These are phyloP conservation scores for Forsythia suspensa DNA, from an alignment of 257 asterid species.

Conservation along the genomic window DNA sequence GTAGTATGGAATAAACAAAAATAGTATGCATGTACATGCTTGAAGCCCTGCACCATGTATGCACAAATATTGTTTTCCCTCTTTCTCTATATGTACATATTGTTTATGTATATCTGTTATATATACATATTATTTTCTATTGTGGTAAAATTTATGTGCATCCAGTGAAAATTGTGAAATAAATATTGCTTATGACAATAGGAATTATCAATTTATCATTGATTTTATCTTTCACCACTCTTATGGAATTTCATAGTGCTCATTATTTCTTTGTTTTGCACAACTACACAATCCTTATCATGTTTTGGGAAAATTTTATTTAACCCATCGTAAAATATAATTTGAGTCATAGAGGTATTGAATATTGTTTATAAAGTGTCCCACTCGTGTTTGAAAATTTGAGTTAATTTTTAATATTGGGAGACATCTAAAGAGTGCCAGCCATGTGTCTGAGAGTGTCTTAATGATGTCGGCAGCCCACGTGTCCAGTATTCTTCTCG, in stretches of 20 bases:
- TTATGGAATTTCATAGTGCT: background rate
- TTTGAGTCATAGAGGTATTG: background rate
- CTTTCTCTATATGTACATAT: background rate
- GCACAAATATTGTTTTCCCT: background rate
- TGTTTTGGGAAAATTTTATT: background rate
- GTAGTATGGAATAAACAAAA: no score
- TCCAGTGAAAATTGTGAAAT: no score
- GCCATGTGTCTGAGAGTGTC: background rate
- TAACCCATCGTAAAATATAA: background rate
- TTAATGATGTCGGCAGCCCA: background rate
- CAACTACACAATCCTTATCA: background rate
- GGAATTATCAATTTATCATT: background rate
- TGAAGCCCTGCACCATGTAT: background rate
- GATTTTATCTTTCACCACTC: background rate
- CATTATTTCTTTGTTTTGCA: background rate
- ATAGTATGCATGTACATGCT: no score
- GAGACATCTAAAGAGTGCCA: background rate
- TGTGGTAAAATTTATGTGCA: background rate
- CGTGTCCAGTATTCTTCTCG: background rate
- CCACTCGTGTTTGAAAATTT: background rate
- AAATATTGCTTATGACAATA: no score
- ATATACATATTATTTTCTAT: background rate
- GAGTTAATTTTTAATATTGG: background rate
- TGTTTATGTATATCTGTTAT: background rate
- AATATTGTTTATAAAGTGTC: background rate